Base-by-base conservation (phyloP, 2,329 filamentous ascomycete genomes). In the Ophiocordyceps camponoti-leonardi region DNA sequence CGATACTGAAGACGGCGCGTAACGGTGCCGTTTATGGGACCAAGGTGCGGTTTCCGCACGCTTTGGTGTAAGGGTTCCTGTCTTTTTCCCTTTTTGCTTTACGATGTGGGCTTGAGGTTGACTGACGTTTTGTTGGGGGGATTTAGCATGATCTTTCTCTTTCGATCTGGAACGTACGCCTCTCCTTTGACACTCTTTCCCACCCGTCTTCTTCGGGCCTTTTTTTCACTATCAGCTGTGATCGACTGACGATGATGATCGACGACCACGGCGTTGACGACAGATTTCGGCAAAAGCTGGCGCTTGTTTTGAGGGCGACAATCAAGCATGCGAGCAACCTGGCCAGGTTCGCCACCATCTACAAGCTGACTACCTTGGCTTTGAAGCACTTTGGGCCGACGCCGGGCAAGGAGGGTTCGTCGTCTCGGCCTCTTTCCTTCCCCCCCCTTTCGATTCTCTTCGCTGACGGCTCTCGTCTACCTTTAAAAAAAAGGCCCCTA, bases 21-120 rank as follows among this genome's bases (percentile, higher is more conserved):
- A 98, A 96, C 78, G 92, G 92, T 62, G 81, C 88, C 52, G 86
- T 98, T 51, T 98, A 98, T 67, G 92, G 92, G 49, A 79, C 85
- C 56, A 96, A 96, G 76, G 86, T 98, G 64, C 88, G 92, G 51
- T 96, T 98, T 68, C 92, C 92, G 52, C 92, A 98, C 68, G 92
- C 92, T 49, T 75, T 98, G 54, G 92, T 98, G 69, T 73, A 64
- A 50, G 68, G 51, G 68, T 20, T 7, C 3, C 14, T 41, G 37
- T n/a, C 16, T 19, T 41, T 18, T 41, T 20, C 8, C 22, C 2
- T 45, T 45, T 22, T 22, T 54, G 26, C 23, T 26, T 26, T 4
- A 10, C 7, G 26, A 10, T 8, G 2, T 28, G 10, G 6, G 7
- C 26, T 6, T 10, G 6, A 28, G 26, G 26, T 28, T 28, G 26